Percentiles rank a stretch among this genome's conserved stretches.
These are phyloP conservation scores for Lactifluus subvellereus DNA, from an alignment of 768 basidiomycete genomes.

Conservation along the genomic window DNA sequence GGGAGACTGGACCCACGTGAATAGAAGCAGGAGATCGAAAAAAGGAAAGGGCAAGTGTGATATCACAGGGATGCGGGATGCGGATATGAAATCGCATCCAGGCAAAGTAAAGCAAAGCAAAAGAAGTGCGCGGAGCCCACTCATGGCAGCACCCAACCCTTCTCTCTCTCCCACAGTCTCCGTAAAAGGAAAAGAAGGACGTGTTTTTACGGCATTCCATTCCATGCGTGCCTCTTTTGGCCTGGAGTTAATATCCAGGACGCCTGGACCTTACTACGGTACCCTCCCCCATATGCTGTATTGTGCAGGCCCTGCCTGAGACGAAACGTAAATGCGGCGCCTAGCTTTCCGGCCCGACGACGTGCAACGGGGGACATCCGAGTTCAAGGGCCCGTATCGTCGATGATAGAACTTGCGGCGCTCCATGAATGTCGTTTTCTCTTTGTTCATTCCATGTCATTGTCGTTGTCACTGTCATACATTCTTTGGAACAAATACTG, in stretches of 20 bases:
- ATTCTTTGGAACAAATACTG: background rate
- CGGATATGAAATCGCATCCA: background rate
- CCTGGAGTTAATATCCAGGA: background rate
- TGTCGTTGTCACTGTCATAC: background rate
- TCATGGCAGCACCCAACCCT: background rate
- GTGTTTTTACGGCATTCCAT: background rate
- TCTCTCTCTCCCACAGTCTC: background rate
- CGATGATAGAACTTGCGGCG: background rate
- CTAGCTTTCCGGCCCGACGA: background rate
- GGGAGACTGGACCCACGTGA: too few relatives aligned
- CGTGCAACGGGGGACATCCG: background rate
- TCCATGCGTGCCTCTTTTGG: background rate
- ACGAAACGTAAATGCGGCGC: slow-evolving; percentile 1
- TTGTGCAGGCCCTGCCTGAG: background rate
- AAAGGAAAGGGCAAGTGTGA: background rate
- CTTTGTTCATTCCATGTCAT: background rate
- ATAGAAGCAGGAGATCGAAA: background rate
- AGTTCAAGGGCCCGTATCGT: background rate
- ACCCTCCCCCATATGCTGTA: background rate
- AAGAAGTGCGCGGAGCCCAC: background rate
- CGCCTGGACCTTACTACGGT: background rate
- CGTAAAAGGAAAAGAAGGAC: background rate
- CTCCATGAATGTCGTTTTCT: background rate
- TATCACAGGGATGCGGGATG: background rate
- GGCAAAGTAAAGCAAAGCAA: too few relatives aligned